Evolutionary conservation across 2,329 filamentous ascomycete species (phyloP), one percentile per base, ranked within the genome.

Genomic region (Cercospora brassicicola): DNA sequence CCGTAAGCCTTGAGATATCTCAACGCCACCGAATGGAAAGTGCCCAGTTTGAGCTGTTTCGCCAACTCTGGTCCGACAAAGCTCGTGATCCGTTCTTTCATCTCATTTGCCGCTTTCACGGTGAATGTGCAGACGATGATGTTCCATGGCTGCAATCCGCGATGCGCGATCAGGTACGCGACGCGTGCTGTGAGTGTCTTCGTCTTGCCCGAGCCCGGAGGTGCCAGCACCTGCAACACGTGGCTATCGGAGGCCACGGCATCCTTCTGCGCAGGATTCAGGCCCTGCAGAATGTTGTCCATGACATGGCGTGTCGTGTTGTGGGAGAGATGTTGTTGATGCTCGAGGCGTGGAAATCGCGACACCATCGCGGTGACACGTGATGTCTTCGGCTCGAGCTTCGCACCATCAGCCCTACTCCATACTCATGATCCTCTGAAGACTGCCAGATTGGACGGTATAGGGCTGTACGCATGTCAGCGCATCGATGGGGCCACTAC

Each of bases 61-160:
- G 93, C 91, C 15, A 89, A 82, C 5, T 89, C 89, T 68, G 90
- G 86, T 1, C 93, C 93, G n/a, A 98, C 84, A n/a, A 92, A 85
- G 67, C 86, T 90, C 0, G 89, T 88, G 66, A 98, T 92, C 7
- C 94, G 88, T 76, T 93, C 89, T 75, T 93, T 93, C 94, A 99
- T 99, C 82, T 98, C 94, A 18, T 86, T 87, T 18, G 94, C 92
- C 0, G 95, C 94, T 79, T 98, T 98, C 78, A 97, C 93, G 1
- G 95, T 99, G 77, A 99, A 99, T 0, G 94, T 98, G 69, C 94
- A 95, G 68, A 97, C 94, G 68, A 99, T 89, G 75, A 98, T 89
- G 81, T 97, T 93, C 82, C 91, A 89, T 75, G 94, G 94, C 66
- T 88, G 86, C 73, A 92, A 87, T 51, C 89, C 88, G 73, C 88